Evolutionary conservation across 2,329 filamentous ascomycete species (phyloP).

Genomic region (Ceratocystis ficicola): DNA sequence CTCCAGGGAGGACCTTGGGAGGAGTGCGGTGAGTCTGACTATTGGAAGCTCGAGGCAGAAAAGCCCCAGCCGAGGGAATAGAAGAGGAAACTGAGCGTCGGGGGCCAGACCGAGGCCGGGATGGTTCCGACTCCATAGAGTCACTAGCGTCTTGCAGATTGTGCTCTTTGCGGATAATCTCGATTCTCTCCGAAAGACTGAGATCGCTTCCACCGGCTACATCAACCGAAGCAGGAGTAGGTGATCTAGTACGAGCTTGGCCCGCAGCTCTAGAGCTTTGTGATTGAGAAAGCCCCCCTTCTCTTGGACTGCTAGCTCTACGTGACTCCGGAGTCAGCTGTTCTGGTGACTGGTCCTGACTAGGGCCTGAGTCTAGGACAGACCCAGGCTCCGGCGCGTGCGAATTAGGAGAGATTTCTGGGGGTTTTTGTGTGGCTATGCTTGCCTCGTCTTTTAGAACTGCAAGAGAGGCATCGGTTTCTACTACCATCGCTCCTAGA

Average conservation of each 20-base stretch:
- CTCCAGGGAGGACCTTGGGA: conserved; percentile 11
- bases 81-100: conserved; percentile 12
- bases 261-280: conserved; percentile 13
- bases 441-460: not conserved
- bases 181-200: conserved; percentile 21
- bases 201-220: conserved; percentile 11
- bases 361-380: not conserved
- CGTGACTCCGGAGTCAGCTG: conserved; percentile 11
- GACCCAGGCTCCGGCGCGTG: conserved; percentile 5
- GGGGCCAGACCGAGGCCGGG: conserved; percentile 30
- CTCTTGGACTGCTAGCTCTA: conserved; percentile 18
- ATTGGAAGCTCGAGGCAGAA: not conserved
- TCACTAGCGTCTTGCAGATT: conserved; percentile 29
- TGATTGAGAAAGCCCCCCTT: conserved; percentile 1
- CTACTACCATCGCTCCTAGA: not conserved
- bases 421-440: not conserved
- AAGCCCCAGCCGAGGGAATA: conserved; percentile 8
- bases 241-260: conserved; percentile 8
- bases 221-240: conserved; percentile 6
- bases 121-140: conserved; percentile 36
- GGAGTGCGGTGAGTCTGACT: conserved; percentile 12
- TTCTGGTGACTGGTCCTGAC: not conserved
- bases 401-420: conserved; percentile 10
- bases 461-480: not conserved
- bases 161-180: conserved; percentile 28